Conservation (phyloP, 768 basidiomycete genomes). For the Cystofilobasidium macerans region DNA sequence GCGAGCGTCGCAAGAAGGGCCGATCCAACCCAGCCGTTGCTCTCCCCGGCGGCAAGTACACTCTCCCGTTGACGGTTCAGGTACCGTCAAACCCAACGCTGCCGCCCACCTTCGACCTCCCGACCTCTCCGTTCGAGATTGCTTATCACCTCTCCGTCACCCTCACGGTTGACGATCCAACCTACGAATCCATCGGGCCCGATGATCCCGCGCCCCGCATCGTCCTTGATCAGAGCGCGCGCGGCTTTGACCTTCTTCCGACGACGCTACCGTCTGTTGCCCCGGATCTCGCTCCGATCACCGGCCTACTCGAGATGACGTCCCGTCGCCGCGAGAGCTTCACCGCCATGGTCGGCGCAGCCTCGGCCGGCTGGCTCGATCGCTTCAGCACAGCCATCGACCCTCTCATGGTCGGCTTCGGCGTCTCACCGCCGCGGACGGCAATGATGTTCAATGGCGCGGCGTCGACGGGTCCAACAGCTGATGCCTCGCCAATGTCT, state of each 20-base stretch:
- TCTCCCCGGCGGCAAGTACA: slow-evolving; percentile 25
- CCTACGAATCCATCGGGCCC: background rate
- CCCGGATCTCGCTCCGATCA: slow-evolving; percentile 10
- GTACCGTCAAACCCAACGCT: slow-evolving; percentile 22
- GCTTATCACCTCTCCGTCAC: slow-evolving; percentile 21
- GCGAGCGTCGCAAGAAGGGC: slow-evolving; percentile 20
- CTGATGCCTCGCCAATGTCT: background rate
- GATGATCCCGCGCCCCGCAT: background rate
- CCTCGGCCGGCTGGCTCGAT: background rate
- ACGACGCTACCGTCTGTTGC: slow-evolving; percentile 15
- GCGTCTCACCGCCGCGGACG: background rate
- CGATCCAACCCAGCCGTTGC: slow-evolving; percentile 17
- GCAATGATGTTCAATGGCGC: background rate
- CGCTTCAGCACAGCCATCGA: slow-evolving; percentile 7
- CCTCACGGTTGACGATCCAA: slow-evolving; percentile 23
- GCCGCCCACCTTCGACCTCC: slow-evolving; percentile 21
- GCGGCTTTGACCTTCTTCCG: slow-evolving; percentile 18
- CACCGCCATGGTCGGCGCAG: background rate
- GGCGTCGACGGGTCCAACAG: background rate
- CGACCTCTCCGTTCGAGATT: slow-evolving; percentile 11
- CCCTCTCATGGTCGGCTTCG: slow-evolving; percentile 8
- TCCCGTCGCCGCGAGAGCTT: background rate
- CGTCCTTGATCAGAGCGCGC: background rate
- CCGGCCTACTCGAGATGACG: slow-evolving; percentile 15
- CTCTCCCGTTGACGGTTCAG: slow-evolving; percentile 26